phyloP scores from a whole-genome alignment of 176 grass and related monocot genomes.

The Oryza meridionalis region DNA sequence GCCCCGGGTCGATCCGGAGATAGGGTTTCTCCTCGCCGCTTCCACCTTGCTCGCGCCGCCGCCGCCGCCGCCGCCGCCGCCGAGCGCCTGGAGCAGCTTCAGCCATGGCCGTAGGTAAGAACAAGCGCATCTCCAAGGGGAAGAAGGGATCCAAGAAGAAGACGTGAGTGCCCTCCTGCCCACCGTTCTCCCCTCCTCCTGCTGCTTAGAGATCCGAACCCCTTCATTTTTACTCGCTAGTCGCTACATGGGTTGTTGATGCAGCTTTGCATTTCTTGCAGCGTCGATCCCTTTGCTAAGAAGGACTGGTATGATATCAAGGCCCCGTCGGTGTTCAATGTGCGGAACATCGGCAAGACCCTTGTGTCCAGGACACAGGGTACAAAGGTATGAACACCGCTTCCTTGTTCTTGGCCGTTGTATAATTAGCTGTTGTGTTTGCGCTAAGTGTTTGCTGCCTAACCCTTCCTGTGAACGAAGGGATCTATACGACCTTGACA shows the following conservation, averaged over 20 bases:
- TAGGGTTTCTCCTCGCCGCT: conserved; percentile 24
- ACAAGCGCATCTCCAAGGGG: conserved; percentile 93
- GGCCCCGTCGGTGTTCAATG: conserved; percentile 71
- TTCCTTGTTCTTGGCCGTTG: background rate
- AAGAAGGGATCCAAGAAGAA: conserved; percentile 96
- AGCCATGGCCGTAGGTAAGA: conserved; percentile 71
- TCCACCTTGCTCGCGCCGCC: background rate
- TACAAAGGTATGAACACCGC: conserved; percentile 55
- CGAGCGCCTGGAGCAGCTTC: background rate
- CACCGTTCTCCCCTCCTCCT: background rate
- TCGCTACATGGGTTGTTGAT: conserved; percentile 3
- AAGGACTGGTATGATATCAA: conserved; percentile 99
- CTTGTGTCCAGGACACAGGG: conserved; percentile 98
- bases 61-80: conserved; percentile 5
- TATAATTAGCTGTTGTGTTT: background rate
- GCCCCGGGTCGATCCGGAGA: background rate
- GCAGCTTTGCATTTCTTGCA: conserved; percentile 8
- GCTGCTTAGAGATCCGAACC: background rate
- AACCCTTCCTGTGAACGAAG: background rate
- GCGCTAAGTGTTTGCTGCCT: background rate
- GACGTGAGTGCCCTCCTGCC: conserved; percentile 40
- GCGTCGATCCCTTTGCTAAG: conserved; percentile 85
- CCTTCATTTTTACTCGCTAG: background rate
- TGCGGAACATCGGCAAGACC: conserved; percentile 76
- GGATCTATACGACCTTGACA: background rate